Evolutionary conservation across 306 rosid species (phyloP).

Genomic region (Vigna reflexopilosa): DNA sequence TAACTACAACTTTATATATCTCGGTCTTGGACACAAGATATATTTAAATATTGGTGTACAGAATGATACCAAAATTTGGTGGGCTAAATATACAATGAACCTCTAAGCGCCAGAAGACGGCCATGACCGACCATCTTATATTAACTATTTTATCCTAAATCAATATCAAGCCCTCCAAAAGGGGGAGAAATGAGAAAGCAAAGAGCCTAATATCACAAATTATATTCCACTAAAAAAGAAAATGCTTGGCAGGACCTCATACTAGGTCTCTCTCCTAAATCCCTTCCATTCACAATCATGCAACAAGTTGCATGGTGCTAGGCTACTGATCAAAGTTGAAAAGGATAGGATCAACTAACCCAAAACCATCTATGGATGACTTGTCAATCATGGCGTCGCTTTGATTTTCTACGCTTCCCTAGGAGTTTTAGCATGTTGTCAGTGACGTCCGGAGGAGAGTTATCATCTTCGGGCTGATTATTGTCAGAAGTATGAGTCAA

Average conservation of each 20-base stretch:
- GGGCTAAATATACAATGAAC: neutral
- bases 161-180: conserved; percentile 32
- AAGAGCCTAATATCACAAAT: conserved; percentile 20
- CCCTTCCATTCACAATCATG: conserved; percentile 23
- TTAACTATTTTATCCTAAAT: conserved; percentile 28
- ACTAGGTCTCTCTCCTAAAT: conserved; percentile 2
- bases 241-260: neutral
- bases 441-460: conserved; percentile 77
- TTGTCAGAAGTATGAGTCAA: conserved; percentile 90
- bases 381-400: conserved; percentile 57
- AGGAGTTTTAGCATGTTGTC: conserved; percentile 97
- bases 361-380: conserved; percentile 4
- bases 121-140: conserved; percentile 19
- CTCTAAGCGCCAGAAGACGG: neutral
- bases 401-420: conserved; percentile 80
- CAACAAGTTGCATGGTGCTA: neutral
- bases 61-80: neutral
- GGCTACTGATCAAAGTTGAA: conserved; percentile 19
- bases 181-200: conserved; percentile 5
- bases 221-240: neutral
- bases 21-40: conserved; percentile 23
- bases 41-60: conserved; percentile 8
- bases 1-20: conserved; percentile 2
- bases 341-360: conserved; percentile 35
- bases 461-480: conserved; percentile 54